Evolutionary conservation across 345 rosid genomes (phyloP).

Genomic region (Eucalyptus erythrocorys): DNA sequence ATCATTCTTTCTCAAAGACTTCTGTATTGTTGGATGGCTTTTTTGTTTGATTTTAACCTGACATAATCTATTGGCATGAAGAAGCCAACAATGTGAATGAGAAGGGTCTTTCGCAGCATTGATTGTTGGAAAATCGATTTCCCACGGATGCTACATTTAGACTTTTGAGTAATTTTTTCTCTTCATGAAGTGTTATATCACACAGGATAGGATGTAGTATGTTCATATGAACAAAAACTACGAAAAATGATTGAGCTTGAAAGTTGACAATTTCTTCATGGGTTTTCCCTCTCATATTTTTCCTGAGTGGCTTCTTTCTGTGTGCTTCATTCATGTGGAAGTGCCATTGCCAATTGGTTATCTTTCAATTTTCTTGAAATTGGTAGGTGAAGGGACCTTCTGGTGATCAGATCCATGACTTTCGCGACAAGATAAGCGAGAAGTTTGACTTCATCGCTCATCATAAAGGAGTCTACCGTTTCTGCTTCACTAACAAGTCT

Average conservation of each 20-base stretch:
- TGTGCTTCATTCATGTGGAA: neutral
- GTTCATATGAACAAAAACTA: neutral
- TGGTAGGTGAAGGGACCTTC: conserved; percentile 55
- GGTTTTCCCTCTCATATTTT: neutral
- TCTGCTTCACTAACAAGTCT: conserved; percentile 66
- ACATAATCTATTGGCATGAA: neutral
- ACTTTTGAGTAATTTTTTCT: neutral
- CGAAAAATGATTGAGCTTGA: neutral
- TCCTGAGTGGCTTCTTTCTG: neutral
- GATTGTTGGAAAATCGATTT: neutral
- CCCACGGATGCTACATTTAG: neutral
- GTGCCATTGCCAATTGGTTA: neutral
- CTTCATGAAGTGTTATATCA: neutral
- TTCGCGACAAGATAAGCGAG: conserved; percentile 53
- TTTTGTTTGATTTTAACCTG: neutral
- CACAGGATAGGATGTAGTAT: neutral
- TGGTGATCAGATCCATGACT: conserved; percentile 47
- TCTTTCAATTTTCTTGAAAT: neutral
- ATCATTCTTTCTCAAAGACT: neutral
- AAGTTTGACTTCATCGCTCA: conserved; percentile 49
- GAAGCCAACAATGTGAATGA: neutral
- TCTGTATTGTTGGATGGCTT: neutral
- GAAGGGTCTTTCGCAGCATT: neutral
- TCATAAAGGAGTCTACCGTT: conserved; percentile 51
- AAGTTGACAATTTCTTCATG: neutral